phyloP scores from a whole-genome alignment of 768 basidiomycete species.

The Dictyophora rubrovolvata region DNA sequence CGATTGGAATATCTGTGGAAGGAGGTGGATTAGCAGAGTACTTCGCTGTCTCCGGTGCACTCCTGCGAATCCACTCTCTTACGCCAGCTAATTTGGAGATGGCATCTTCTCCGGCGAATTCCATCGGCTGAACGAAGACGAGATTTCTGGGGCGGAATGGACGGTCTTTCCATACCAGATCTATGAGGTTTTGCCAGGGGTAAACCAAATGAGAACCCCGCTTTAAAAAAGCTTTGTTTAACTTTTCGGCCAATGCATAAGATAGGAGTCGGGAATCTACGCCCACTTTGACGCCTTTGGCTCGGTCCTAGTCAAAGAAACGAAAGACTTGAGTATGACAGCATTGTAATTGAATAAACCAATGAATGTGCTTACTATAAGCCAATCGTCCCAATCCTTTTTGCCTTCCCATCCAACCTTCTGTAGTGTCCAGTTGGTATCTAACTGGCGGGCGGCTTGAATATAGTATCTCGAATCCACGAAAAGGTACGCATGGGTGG shows the following conservation, averaged over 20 bases:
- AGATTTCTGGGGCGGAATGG: conserved; percentile 56
- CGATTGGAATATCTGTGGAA: conserved; percentile 52
- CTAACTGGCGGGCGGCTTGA: conserved; percentile 62
- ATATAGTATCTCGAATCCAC: conserved; percentile 79
- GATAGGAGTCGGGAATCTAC: conserved; percentile 80
- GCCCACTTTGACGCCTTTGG: conserved; percentile 47
- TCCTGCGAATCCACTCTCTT: conserved; percentile 55
- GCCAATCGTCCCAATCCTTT: conserved; percentile 73
- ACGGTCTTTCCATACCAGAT: conserved; percentile 72
- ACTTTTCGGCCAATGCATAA: conserved; percentile 52
- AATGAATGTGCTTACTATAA: conserved; percentile 38
- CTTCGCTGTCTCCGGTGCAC: conserved; percentile 48
- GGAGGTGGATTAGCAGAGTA: conserved; percentile 56
- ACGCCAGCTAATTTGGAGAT: conserved; percentile 59
- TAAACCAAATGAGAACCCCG: conserved; percentile 62
- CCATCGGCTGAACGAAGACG: conserved; percentile 57
- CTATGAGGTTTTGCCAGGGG: conserved; percentile 76
- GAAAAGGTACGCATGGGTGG: conserved; percentile 58
- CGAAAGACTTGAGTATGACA: not conserved
- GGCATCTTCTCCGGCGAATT: conserved; percentile 62
- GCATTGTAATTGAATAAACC: not conserved
- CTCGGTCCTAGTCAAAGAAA: conserved; percentile 27
- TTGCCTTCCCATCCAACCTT: conserved; percentile 42
- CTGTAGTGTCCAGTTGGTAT: conserved; percentile 67
- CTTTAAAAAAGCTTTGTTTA: conserved; percentile 45